Conservation (phyloP, 441 rosid genomes). For the Raphanus hybrid region DNA sequence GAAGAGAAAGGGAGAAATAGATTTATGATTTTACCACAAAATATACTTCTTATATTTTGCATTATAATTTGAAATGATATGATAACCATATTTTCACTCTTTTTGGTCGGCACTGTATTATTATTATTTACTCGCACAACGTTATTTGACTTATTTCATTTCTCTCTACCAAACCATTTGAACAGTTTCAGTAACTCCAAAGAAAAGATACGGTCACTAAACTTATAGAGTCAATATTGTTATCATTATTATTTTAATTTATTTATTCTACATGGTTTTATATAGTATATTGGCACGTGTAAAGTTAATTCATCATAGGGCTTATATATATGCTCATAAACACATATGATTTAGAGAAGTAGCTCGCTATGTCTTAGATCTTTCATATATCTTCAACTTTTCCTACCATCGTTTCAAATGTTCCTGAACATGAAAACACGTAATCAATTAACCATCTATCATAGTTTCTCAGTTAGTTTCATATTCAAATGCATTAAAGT, state of each 20-base stretch:
- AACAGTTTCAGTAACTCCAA: conserved; percentile 5
- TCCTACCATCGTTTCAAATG: not conserved
- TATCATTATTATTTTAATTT: not conserved
- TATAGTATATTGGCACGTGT: too few species aligned
- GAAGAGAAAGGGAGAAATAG: not conserved
- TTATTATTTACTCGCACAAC: not conserved
- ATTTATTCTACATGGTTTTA: too few species aligned
- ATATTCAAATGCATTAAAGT: conserved; percentile 43
- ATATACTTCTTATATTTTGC: not conserved
- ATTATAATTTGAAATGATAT: not conserved
- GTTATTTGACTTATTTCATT: not conserved
- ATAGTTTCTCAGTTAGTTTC: conserved; percentile 41
- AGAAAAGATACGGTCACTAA: not conserved
- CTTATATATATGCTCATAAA: conserved; percentile 12
- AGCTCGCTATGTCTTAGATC: conserved; percentile 21
- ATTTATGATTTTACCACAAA: not conserved
- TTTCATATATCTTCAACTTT: not conserved
- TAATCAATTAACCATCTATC: conserved; percentile 9
- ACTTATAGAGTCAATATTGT: not conserved
- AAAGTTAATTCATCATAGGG: too few species aligned
- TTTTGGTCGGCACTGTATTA: not conserved
- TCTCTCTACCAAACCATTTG: conserved; percentile 17
- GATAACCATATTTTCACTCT: not conserved
- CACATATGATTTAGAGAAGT: not conserved
- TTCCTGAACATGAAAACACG: conserved; percentile 21